Conservation (phyloP, 805 yeast species). For the Jamesozyma piceae region DNA sequence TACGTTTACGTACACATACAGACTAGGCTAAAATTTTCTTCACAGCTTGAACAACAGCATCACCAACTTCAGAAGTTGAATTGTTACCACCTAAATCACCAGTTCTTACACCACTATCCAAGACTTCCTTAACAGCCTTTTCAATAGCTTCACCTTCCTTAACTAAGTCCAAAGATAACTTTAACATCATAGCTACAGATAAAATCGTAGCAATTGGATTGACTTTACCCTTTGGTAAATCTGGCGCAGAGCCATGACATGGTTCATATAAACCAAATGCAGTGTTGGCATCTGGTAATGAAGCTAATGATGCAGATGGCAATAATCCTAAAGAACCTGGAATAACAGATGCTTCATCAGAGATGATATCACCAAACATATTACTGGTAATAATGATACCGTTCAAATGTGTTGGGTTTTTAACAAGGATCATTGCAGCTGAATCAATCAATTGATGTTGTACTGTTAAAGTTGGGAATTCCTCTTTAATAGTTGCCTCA, state of each 20-base stretch:
- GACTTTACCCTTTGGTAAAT: conserved; percentile 75
- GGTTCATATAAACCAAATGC: conserved; percentile 98
- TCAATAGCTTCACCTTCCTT: conserved; percentile 86
- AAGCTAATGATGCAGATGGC: conserved; percentile 90
- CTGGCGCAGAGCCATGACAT: conserved; percentile 98
- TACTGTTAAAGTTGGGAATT: conserved; percentile 79
- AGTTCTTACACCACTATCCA: conserved; percentile 80
- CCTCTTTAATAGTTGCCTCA: conserved; percentile 69
- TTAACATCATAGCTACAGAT: conserved; percentile 95
- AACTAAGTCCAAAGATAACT: conserved; percentile 72
- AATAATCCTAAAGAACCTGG: conserved; percentile 95
- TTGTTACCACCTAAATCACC: conserved; percentile 80
- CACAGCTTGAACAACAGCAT: conserved; percentile 76
- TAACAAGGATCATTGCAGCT: conserved; percentile 95
- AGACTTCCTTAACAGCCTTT: conserved; percentile 71
- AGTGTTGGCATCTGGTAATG: conserved; percentile 88
- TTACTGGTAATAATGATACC: conserved; percentile 89
- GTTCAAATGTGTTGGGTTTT: conserved; percentile 82
- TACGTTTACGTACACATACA: no score
- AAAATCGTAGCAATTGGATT: conserved; percentile 93
- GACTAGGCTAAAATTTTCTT: conserved; percentile 36
- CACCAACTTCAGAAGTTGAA: conserved; percentile 86
- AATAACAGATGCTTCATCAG: conserved; percentile 95
- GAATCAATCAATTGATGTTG: conserved; percentile 97
- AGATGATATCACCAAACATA: conserved; percentile 97